These are phyloP conservation scores for Penicillium hordei DNA, from an alignment of 2,329 filamentous ascomycete species.

Conservation along the genomic window DNA sequence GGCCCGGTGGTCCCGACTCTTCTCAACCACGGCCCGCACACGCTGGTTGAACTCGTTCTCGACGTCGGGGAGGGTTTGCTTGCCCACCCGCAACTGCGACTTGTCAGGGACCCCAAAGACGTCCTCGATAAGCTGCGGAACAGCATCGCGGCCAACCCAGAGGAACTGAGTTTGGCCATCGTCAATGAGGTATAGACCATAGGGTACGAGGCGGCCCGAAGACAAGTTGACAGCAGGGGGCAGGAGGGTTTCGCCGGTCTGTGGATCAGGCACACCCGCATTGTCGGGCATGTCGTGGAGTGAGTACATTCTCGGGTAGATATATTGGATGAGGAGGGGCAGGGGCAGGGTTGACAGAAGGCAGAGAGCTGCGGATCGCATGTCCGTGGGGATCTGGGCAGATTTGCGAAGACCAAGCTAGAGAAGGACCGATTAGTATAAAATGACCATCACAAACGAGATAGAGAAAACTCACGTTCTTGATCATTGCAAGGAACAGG, in stretches of 20 bases:
- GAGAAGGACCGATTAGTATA: constrained; percentile 25
- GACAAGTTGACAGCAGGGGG: constrained; percentile 83
- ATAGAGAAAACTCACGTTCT: constrained; percentile 66
- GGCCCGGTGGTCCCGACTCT: constrained; percentile 82
- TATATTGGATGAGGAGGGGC: constrained; percentile 88
- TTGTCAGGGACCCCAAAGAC: constrained; percentile 88
- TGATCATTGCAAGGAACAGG: constrained; percentile 90
- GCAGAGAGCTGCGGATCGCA: constrained; percentile 88
- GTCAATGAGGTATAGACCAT: constrained; percentile 93
- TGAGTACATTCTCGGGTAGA: constrained; percentile 81
- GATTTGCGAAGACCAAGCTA: constrained; percentile 81
- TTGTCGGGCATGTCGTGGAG: constrained; percentile 95
- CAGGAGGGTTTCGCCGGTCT: constrained; percentile 84
- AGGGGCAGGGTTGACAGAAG: constrained; percentile 90
- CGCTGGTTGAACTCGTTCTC: constrained; percentile 97
- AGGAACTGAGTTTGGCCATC: constrained; percentile 97
- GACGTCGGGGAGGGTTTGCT: constrained; percentile 79
- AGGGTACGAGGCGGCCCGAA: constrained; percentile 81
- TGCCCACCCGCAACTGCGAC: constrained; percentile 83
- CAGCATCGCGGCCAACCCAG: constrained; percentile 90
- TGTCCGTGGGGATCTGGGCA: constrained; percentile 88
- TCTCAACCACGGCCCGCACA: constrained; percentile 83
- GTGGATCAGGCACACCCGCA: constrained; percentile 78
- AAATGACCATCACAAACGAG: not conserved
- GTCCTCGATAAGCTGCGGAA: constrained; percentile 82